phyloP scores from a whole-genome alignment of 179 eudicot genomes.

The Drosera spatulata region DNA sequence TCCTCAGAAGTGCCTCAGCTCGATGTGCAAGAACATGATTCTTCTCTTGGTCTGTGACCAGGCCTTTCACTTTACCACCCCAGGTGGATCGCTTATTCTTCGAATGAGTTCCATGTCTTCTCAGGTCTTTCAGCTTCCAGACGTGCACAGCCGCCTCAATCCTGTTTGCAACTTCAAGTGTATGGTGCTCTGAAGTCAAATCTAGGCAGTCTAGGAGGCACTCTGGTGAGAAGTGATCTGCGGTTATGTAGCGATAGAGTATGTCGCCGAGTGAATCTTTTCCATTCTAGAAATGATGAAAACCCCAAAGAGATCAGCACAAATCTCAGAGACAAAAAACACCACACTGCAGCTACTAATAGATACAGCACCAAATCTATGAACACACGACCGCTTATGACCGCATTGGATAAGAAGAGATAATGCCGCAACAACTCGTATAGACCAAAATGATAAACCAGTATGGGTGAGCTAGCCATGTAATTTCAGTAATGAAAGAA shows the following conservation, averaged over 20 bases:
- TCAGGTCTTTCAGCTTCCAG: slow-evolving; percentile 28
- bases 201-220: slow-evolving; percentile 13
- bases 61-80: slow-evolving; percentile 82
- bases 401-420: too few species aligned
- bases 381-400: too few species aligned
- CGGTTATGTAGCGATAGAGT: slow-evolving; percentile 13
- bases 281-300: slow-evolving; percentile 48
- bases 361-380: too few species aligned
- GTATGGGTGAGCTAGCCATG: too few species aligned
- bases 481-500: too few species aligned
- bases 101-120: slow-evolving; percentile 27
- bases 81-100: slow-evolving; percentile 57
- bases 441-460: too few species aligned
- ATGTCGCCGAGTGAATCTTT: slow-evolving; percentile 16
- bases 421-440: too few species aligned
- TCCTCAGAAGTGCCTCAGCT: slow-evolving; percentile 61
- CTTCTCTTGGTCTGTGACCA: slow-evolving; percentile 61
- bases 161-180: slow-evolving; percentile 13
- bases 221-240: slow-evolving; percentile 11
- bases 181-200: slow-evolving; percentile 12
- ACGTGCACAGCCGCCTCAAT: slow-evolving; percentile 12
- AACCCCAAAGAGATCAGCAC: too few species aligned
- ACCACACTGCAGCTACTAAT: too few species aligned
- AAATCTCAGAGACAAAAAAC: too few species aligned
- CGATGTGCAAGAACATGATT: slow-evolving; percentile 53